Evolutionary conservation across 176 grass and related monocot genomes (phyloP), one percentile per base, ranked within the genome.

Genomic region (Carex kokanica): DNA sequence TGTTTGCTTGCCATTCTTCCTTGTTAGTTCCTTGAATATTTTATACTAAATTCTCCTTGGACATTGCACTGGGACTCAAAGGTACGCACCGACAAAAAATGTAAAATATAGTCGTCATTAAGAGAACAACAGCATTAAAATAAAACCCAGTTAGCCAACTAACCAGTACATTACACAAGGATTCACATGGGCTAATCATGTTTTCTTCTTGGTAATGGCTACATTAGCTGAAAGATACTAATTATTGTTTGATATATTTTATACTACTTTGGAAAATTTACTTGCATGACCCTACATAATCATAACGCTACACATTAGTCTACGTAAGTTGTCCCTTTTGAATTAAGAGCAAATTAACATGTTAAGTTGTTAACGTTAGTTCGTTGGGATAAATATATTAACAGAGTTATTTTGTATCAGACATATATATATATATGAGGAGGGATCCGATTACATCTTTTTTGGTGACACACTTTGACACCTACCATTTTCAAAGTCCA

Each of bases 171-270:
- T 78, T 56, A 78, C 73, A 78, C 56, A 78, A 31, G 49, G 24
- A 6, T 8, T 78, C 73, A 78, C 73, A 78, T 78, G 73, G 73
- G 24, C 73, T 78, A 78, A 78, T 78, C 51, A 78, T 78, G 73
- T 51, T 78, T 78, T 78, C 73, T 78, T 78, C 73, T 78, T 78
- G 51, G 10, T 54, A 78, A 78, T 78, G 73, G 73, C 24, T 56
- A 55, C 47, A 78, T 78, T 56, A 78, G 73, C 24, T 77, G 14
- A 55, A 31, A 77, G 24, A 77, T 31, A 55, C n/a, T n/a, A n/a
- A n/a, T 77, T 55, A 54, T 55, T 77, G 24, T 55, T 71, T 77
- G 13, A 17, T 3, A 77, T 55, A 77, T 54, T 31, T 54, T 55
- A 55, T 55, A 52, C 13, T 55, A 55, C 23, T 77, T 8, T 24